A percentile compares a stretch with the other conserved stretches of the same genome.
Evolutionary conservation across 75 land plant species (phyloP).

Genomic region (Picea sitchensis): DNA sequence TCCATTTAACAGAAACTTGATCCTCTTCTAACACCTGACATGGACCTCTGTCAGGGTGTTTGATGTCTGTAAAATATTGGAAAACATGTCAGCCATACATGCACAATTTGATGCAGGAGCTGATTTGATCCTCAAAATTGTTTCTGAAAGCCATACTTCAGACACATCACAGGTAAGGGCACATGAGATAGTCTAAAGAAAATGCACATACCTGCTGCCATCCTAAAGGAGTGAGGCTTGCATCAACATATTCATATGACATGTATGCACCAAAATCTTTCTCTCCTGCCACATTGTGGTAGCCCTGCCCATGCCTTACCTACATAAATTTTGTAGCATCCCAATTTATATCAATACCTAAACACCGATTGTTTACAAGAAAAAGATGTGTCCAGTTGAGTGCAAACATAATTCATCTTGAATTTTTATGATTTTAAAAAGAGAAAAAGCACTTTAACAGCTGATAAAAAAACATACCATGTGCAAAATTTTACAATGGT

Average conservation of each 20-base stretch:
- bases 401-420: not conserved
- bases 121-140: not conserved
- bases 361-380: too few species aligned
- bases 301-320: slow-evolving; percentile 96
- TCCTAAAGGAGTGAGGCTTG: slow-evolving; percentile 76
- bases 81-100: not conserved
- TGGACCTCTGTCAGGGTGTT: not conserved
- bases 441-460: not conserved
- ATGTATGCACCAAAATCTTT: slow-evolving; percentile 53
- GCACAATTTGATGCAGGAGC: not conserved
- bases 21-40: not conserved
- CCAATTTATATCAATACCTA: too few species aligned
- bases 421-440: not conserved
- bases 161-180: not conserved
- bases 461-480: slow-evolving; percentile 29
- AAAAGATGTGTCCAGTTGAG: not conserved
- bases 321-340: not conserved
- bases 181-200: not conserved
- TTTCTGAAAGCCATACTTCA: not conserved
- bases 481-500: slow-evolving; percentile 70
- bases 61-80: not conserved
- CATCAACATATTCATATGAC: slow-evolving; percentile 66
- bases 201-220: slow-evolving; percentile 69
- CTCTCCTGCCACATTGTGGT: slow-evolving; percentile 94
- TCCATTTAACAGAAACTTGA: not conserved